Evolutionary conservation across 768 basidiomycete genomes (phyloP), one percentile per base, ranked within the genome.

Genomic region (Panaeolus cyanescens): DNA sequence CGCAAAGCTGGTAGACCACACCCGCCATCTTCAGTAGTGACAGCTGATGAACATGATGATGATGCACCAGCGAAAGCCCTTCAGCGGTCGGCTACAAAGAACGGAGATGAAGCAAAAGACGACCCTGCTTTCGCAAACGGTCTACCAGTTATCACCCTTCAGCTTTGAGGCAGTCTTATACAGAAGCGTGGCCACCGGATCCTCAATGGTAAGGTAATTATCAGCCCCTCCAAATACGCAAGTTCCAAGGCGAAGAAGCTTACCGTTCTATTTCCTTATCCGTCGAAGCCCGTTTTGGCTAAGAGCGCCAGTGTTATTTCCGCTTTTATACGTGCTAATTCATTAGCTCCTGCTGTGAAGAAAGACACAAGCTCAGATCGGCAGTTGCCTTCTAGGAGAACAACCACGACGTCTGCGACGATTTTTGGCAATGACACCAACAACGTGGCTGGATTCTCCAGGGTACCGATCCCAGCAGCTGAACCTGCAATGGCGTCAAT

Each of bases 101-200:
- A 62, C 42, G 65, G 63, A 31, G 62, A 73, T 17, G 75, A 72
- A 0, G 76, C 82, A 15, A 84, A 89, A 53, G 89, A 88, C 55
- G 87, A 88, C 66, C 76, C 83, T 0, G 85, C 83, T 0, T 72
- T 81, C 17, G 77, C 85, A 10, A 84, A 79, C 56, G 86, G 87
- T n/a, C 75, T 85, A 1, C 88, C 88, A 0, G 79, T 80, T 0
- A 79, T 86, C 2, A 88, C 87, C 1, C 78, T 89, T 39, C 85
- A 87, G 60, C 79, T 92, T 7, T 93, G 91, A 91, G 80, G 83
- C 55, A 82, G 82, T 62, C 84, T 93, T 25, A 81, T 93, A 30
- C 81, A 83, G 59, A 77, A 83, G 28, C 83, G 91, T 8, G 91
- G 91, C 9, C 91, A 88, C 71, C 82, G 85, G 63, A 72, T 91